Evolutionary conservation across 805 yeast genomes (phyloP).

Genomic region (Pichia ethanolica): DNA sequence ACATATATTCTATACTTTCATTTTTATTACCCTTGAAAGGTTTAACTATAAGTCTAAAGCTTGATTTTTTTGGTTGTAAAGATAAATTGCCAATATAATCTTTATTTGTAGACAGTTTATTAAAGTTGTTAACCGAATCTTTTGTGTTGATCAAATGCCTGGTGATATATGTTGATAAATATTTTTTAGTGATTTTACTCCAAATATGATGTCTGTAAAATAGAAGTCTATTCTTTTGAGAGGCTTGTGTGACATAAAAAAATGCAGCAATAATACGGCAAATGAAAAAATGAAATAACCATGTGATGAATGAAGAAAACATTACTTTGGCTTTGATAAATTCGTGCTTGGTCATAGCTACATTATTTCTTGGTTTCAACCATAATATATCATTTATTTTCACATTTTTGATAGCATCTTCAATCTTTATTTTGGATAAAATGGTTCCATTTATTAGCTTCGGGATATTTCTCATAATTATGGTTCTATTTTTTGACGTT

Average conservation of each 20-base stretch:
- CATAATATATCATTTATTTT: constrained; percentile 43
- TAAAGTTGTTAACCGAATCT: constrained; percentile 10
- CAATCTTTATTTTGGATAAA: constrained; percentile 29
- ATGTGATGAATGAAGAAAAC: constrained; percentile 38
- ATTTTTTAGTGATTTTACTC: constrained; percentile 37
- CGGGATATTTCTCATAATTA: constrained; percentile 32
- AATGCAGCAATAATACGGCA: constrained; percentile 40
- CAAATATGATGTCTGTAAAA: constrained; percentile 58
- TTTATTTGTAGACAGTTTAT: constrained; percentile 16
- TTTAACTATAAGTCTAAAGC: constrained; percentile 52
- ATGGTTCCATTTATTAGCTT: constrained; percentile 31
- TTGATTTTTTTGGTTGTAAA: constrained; percentile 52
- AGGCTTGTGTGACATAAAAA: constrained; percentile 62
- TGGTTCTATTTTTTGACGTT: constrained; percentile 36
- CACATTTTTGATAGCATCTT: constrained; percentile 30
- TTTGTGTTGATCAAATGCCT: constrained; percentile 27
- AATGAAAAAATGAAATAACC: constrained; percentile 49
- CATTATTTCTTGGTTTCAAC: constrained; percentile 34
- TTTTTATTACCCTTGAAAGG: constrained; percentile 37
- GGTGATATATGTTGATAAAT: constrained; percentile 35
- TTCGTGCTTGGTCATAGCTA: constrained; percentile 36
- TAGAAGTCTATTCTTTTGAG: constrained; percentile 30
- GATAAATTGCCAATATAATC: constrained; percentile 37
- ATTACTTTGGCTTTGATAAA: constrained; percentile 29
- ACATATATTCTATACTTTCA: constrained; percentile 28